phyloP scores from a whole-genome alignment of 2,329 filamentous ascomycete species.

The Teratosphaeriaceae sp. region DNA sequence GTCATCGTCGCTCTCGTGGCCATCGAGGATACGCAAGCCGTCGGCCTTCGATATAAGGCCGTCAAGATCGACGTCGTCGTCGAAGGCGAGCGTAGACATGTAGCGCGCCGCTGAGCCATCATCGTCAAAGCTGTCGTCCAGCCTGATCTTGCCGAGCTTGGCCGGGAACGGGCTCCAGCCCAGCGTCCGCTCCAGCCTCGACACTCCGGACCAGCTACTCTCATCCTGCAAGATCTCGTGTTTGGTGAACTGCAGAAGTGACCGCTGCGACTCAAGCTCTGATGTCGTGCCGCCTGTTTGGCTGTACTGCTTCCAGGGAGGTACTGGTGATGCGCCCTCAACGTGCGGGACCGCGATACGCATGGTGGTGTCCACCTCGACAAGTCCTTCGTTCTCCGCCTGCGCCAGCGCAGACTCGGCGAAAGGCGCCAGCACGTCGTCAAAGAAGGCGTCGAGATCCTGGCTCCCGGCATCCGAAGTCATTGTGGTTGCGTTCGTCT shows the following conservation, averaged over 20 bases:
- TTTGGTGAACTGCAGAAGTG: constrained; percentile 20
- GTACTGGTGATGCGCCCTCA: constrained; percentile 34
- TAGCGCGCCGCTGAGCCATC: constrained; percentile 33
- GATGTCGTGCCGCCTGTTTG: constrained; percentile 11
- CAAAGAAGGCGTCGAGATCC: constrained; percentile 29
- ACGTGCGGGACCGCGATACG: constrained; percentile 45
- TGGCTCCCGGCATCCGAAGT: constrained; percentile 17
- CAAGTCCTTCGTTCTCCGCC: constrained; percentile 40
- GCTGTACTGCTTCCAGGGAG: constrained; percentile 42
- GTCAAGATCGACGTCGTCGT: constrained; percentile 34
- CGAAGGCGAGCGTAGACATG: constrained; percentile 28
- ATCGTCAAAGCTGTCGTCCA: constrained; percentile 35
- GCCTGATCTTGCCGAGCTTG: constrained; percentile 31
- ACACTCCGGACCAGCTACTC: constrained; percentile 34
- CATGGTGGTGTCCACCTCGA: constrained; percentile 41
- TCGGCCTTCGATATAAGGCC: constrained; percentile 43
- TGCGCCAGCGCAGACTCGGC: constrained; percentile 30
- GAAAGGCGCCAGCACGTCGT: constrained; percentile 30
- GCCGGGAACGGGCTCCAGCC: constrained; percentile 44
- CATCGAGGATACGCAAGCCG: constrained; percentile 40
- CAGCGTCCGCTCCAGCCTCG: constrained; percentile 35
- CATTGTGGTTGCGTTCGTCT: constrained; percentile 19
- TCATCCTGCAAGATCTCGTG: constrained; percentile 22
- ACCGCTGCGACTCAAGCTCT: constrained; percentile 23
- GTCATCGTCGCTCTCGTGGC: constrained; percentile 31